Conservation (phyloP, 768 basidiomycete genomes). For the Lactarius hengduanensis region DNA sequence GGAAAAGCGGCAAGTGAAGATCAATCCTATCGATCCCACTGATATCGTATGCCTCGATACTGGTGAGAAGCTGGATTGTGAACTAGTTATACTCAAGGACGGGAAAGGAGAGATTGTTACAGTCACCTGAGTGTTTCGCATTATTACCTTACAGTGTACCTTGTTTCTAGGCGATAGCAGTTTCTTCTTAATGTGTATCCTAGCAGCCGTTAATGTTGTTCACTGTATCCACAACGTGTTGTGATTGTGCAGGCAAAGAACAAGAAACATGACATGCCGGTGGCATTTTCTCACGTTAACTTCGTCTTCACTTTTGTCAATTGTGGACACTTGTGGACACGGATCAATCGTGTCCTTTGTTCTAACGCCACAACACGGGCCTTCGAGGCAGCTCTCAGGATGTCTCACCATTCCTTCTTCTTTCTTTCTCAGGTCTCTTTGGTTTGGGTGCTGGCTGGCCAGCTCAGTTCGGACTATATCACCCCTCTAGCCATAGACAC, state of each 20-base stretch:
- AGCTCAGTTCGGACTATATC: slow-evolving; percentile 13
- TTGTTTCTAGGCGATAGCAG: slow-evolving; percentile 12
- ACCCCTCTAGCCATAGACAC: background rate
- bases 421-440: slow-evolving; percentile 5
- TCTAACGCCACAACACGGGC: slow-evolving; percentile 3
- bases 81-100: slow-evolving; percentile 89
- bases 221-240: background rate
- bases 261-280: background rate
- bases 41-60: slow-evolving; percentile 90
- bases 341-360: slow-evolving; percentile 8
- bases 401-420: background rate
- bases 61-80: slow-evolving; percentile 88
- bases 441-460: slow-evolving; percentile 21
- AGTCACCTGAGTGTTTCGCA: slow-evolving; percentile 54
- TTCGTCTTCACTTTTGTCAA: background rate
- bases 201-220: slow-evolving; percentile 11
- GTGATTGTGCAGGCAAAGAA: background rate
- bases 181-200: slow-evolving; percentile 16
- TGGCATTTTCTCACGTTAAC: slow-evolving; percentile 2
- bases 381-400: background rate
- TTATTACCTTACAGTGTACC: background rate
- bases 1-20: slow-evolving; percentile 74
- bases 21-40: slow-evolving; percentile 81
- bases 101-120: slow-evolving; percentile 88
- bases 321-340: background rate